A percentile compares a stretch with the other conserved stretches of the same genome.
Evolutionary conservation across 1,139 yeast genomes (phyloP).

Genomic region (Magnusiomyces paraingens): DNA sequence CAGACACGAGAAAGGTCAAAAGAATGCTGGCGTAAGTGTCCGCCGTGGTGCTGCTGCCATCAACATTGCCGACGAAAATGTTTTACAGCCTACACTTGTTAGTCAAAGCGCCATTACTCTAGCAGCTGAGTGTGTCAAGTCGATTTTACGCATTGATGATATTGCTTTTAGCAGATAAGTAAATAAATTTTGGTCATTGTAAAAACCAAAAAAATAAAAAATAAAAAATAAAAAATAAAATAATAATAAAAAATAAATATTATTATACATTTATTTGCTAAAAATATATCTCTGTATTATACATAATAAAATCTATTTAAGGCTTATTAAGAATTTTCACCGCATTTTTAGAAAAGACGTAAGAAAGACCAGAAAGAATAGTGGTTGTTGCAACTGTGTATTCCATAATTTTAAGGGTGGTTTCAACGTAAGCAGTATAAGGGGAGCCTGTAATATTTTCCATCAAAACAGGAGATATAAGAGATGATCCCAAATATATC

Average conservation of each 20-base stretch:
- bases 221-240: background rate
- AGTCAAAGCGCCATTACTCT: slow-evolving; percentile 88
- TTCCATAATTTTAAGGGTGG: slow-evolving; percentile 37
- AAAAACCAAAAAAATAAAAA: background rate
- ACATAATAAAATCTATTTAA: background rate
- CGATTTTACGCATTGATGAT: slow-evolving; percentile 92
- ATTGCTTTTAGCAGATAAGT: slow-evolving; percentile 69
- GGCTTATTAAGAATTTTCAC: slow-evolving; percentile 40
- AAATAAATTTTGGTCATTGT: background rate
- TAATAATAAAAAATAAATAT: background rate
- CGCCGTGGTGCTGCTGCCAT: slow-evolving; percentile 86
- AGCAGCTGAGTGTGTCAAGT: slow-evolving; percentile 94
- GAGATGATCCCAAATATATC: slow-evolving; percentile 75
- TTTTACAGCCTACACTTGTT: slow-evolving; percentile 91
- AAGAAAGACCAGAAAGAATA: slow-evolving; percentile 68
- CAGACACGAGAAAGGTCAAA: slow-evolving; percentile 86
- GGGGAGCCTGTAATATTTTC: slow-evolving; percentile 22
- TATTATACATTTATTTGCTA: background rate
- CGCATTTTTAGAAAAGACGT: slow-evolving; percentile 62
- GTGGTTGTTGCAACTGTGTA: slow-evolving; percentile 73
- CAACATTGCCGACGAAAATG: slow-evolving; percentile 88
- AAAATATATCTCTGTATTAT: background rate
- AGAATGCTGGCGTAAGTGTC: slow-evolving; percentile 91
- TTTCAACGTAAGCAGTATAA: background rate
- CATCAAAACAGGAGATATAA: slow-evolving; percentile 53